Evolutionary conservation across 106 monocot genomes (phyloP), one percentile per base, ranked within the genome.

Genomic region (Apostasia shenzhenica): DNA sequence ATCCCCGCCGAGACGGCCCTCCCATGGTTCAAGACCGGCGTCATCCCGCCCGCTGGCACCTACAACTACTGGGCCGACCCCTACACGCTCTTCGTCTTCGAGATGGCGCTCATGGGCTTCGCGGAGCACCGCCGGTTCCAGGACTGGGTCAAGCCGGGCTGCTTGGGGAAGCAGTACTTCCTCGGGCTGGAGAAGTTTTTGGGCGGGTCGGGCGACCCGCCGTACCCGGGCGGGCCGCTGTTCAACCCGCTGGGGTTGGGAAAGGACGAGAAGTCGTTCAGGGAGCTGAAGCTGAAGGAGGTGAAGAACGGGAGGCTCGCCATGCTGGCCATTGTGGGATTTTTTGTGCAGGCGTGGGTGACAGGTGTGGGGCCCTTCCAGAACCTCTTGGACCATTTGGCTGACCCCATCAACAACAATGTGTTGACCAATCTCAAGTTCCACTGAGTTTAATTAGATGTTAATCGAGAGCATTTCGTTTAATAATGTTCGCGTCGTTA

Each of bases 1-100:
- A 85, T 97, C 74, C 95, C 95, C 0, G 44, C 81, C 2, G 91
- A 91, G 71, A 97, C 95, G 0, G 95, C 92, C 11, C 79, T 92
- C 3, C 89, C 92, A 1, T 97, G 95, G 95, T 97, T 97, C 95
- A 59, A 83, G 71, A 92, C 89, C 45, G 95, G 95, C 11, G 95
- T 97, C 59, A 83, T 92, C 82, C 95, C 95, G 0, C 92, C 92
- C 4, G 95, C 95, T 8, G 95, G 95, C 3, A 89, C 92, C 4
- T 97, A 97, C 84, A 51, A 57, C 86, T 97, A 97, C 77, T 97
- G 95, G 95, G 95, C 95, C 2, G 95, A 97, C 77, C 45, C 82
- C 0, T 97, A 84, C 86, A 97, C 95, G 0, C 89, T 97, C 6
- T 97, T 97, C 54, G 92, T 97, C 3, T 44, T 97, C 0, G 92